Evolutionary conservation across 768 basidiomycete species (phyloP).

Genomic region (Kwoniella sp.): DNA sequence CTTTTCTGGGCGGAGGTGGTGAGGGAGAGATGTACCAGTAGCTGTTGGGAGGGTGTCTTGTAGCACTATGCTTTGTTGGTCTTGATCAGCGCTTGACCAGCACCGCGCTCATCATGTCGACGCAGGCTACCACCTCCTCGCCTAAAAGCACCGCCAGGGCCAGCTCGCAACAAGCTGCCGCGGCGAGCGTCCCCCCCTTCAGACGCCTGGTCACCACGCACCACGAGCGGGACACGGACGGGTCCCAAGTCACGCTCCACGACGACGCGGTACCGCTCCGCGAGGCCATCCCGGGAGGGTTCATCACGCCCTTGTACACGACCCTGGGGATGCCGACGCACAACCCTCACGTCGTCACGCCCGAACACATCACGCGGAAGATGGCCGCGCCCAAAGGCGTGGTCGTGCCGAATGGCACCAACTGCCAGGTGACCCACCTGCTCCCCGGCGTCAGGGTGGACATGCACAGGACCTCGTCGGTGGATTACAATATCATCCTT

Average conservation of each 20-base stretch:
- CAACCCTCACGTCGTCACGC: constrained; percentile 15
- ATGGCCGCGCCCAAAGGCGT: constrained; percentile 18
- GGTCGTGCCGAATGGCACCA: constrained; percentile 31
- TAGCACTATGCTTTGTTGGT: too few relatives aligned
- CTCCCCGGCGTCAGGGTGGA: constrained; percentile 29
- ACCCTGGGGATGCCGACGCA: constrained; percentile 19
- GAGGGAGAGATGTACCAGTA: too few relatives aligned
- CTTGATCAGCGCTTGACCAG: too few relatives aligned
- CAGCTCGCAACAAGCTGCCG: neutral
- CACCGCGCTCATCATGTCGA: neutral
- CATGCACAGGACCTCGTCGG: constrained; percentile 45
- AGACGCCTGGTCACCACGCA: constrained; percentile 33
- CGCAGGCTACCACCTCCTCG: neutral
- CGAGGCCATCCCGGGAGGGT: constrained; percentile 16
- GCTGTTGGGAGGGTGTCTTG: too few relatives aligned
- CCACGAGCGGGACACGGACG: constrained; percentile 8
- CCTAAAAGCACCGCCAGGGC: neutral
- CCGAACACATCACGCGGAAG: constrained; percentile 9
- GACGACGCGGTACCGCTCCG: constrained; percentile 18
- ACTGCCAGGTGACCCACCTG: constrained; percentile 41
- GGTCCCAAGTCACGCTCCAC: constrained; percentile 15
- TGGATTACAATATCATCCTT: constrained; percentile 47
- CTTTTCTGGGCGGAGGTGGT: too few relatives aligned
- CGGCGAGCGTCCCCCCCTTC: neutral
- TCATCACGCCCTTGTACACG: constrained; percentile 27